Percentiles rank a stretch among this genome's conserved stretches.
Evolutionary conservation across 192 early-diverging fungal genomes (phyloP).

Genomic region (Mortierella antarctica): DNA sequence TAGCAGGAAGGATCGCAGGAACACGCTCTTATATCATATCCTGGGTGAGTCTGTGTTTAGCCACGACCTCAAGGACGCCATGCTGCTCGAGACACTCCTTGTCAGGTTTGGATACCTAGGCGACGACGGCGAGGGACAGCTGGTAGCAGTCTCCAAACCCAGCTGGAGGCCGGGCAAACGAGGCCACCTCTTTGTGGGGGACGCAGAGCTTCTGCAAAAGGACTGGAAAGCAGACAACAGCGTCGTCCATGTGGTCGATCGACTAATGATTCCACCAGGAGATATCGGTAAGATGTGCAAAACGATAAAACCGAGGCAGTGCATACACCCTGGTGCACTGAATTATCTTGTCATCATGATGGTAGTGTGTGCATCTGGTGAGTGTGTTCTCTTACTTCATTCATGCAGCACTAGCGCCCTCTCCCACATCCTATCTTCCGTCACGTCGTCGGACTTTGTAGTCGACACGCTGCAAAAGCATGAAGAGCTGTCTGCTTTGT

Average conservation of each 20-base stretch:
- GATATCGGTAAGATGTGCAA: conserved; percentile 36
- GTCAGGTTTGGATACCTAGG: conserved; percentile 48
- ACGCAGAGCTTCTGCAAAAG: conserved; percentile 32
- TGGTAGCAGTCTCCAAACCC: conserved; percentile 13
- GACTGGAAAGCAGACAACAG: conserved; percentile 57
- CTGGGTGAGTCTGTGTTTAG: conserved; percentile 9
- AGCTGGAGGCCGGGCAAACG: conserved; percentile 23
- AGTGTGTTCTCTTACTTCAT: neutral
- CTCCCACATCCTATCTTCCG: conserved; percentile 8
- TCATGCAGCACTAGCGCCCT: neutral
- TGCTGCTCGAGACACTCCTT: conserved; percentile 40
- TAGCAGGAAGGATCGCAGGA: conserved; percentile 12
- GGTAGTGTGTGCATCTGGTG: neutral
- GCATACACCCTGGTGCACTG: neutral
- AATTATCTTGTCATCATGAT: neutral
- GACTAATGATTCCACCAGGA: conserved; percentile 53
- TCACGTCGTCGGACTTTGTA: neutral
- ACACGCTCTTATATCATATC: conserved; percentile 39
- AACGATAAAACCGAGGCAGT: no score
- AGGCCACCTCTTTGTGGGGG: conserved; percentile 26
- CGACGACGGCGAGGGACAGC: conserved; percentile 19
- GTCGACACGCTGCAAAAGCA: conserved; percentile 38
- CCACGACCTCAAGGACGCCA: conserved; percentile 15
- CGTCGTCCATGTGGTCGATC: conserved; percentile 59
- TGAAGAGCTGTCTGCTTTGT: conserved; percentile 20